These are phyloP conservation scores for Ustilago trichophora DNA, from an alignment of 1,284 basidiomycete species.

Conservation along the genomic window DNA sequence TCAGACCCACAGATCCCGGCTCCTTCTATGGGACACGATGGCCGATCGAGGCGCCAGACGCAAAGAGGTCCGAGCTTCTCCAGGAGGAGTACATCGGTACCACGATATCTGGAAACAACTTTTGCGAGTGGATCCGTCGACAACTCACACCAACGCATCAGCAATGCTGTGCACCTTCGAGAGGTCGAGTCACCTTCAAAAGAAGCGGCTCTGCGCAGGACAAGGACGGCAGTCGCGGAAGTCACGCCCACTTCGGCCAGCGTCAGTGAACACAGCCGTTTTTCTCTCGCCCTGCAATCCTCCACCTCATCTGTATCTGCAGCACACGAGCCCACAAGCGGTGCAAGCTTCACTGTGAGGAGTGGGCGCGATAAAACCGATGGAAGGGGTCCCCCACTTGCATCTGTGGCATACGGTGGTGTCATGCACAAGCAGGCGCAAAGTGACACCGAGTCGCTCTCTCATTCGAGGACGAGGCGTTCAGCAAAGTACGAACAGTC, in stretches of 20 bases:
- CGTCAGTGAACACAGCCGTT: constrained; percentile 19
- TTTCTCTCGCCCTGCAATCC: constrained; percentile 20
- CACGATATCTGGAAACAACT: constrained; percentile 4
- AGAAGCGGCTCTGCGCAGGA: constrained; percentile 7
- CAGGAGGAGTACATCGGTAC: constrained; percentile 6
- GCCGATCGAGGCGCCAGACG: neutral
- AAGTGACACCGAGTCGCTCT: constrained; percentile 11
- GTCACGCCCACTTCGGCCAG: constrained; percentile 13
- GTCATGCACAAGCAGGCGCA: neutral
- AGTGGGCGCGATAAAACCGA: neutral
- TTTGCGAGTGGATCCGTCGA: no score
- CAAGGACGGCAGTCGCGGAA: neutral
- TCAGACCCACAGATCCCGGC: no score
- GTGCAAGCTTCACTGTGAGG: no score
- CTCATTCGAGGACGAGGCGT: constrained; percentile 3
- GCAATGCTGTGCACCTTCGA: neutral
- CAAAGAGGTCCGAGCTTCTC: constrained; percentile 4
- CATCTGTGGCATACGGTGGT: constrained; percentile 5
- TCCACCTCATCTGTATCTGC: constrained; percentile 19
- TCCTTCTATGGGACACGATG: neutral
- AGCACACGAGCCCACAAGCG: neutral
- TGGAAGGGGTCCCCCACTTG: constrained; percentile 8
- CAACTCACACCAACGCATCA: no score
- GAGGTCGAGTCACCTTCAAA: constrained; percentile 11
- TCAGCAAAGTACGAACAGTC: constrained; percentile 24